Evolutionary conservation across 345 rosid species (phyloP).

Genomic region (Mallotus nudiflorus): DNA sequence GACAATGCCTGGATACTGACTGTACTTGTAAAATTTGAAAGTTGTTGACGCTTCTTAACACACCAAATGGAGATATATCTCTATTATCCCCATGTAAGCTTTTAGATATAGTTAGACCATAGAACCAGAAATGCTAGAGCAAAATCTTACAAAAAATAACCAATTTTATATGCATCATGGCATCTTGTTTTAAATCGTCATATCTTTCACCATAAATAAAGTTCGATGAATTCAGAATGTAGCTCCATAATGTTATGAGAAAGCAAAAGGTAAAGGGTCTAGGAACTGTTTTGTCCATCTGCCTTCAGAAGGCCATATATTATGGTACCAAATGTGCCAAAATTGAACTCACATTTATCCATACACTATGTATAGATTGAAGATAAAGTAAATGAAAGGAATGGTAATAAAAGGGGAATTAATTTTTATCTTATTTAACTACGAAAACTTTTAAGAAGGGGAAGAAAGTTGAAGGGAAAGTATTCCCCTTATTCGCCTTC

Average conservation of each 20-base stretch:
- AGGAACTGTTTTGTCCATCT: not conserved
- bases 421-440: too few species aligned
- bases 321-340: not conserved
- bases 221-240: not conserved
- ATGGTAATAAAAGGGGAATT: too few species aligned
- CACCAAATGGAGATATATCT: not conserved
- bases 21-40: not conserved
- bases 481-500: too few species aligned
- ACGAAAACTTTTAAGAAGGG: too few species aligned
- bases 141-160: not conserved
- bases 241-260: not conserved
- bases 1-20: not conserved
- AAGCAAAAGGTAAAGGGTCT: not conserved
- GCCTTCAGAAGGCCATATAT: not conserved
- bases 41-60: not conserved
- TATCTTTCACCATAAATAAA: not conserved
- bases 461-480: too few species aligned
- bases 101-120: not conserved
- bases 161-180: not conserved
- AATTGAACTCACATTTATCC: not conserved
- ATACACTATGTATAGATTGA: too few species aligned
- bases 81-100: not conserved
- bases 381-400: too few species aligned
- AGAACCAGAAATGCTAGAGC: not conserved
- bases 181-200: not conserved